phyloP scores from a whole-genome alignment of 371 early-diverging fungal genomes.

The Mitosporidium daphniae region DNA sequence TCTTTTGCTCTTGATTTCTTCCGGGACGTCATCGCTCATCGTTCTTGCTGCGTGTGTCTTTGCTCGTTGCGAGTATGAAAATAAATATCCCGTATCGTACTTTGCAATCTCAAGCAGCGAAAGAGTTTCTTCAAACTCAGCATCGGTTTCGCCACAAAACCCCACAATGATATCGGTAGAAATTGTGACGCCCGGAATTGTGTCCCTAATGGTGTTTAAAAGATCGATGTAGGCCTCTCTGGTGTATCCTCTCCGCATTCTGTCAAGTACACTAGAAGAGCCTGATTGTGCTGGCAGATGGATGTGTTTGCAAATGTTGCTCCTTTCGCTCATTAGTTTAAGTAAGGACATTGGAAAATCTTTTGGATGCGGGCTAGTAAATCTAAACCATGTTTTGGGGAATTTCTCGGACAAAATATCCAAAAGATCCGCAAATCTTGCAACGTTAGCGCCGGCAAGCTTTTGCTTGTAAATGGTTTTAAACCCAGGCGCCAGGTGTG shows the following conservation, averaged over 20 bases:
- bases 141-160: background rate
- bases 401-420: background rate
- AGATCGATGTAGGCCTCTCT: background rate
- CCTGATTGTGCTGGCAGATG: background rate
- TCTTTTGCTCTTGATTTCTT: slow-evolving; percentile 1
- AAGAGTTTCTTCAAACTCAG: background rate
- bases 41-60: background rate
- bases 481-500: slow-evolving; percentile 1
- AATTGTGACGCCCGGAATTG: background rate
- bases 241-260: background rate
- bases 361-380: background rate
- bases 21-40: background rate
- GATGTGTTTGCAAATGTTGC: slow-evolving; percentile 1
- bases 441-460: too few species aligned
- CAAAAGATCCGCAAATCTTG: background rate
- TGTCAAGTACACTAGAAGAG: background rate
- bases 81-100: background rate
- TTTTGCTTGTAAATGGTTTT: background rate
- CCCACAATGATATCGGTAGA: background rate
- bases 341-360: slow-evolving; percentile 1
- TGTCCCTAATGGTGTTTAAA: background rate
- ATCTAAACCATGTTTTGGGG: background rate
- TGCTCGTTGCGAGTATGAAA: background rate
- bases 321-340: background rate
- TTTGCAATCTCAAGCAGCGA: background rate